Percentiles rank a stretch among this genome's conserved stretches.
Evolutionary conservation across 108 stramenopile species (phyloP).

Genomic region (Skeletonema potamos): DNA sequence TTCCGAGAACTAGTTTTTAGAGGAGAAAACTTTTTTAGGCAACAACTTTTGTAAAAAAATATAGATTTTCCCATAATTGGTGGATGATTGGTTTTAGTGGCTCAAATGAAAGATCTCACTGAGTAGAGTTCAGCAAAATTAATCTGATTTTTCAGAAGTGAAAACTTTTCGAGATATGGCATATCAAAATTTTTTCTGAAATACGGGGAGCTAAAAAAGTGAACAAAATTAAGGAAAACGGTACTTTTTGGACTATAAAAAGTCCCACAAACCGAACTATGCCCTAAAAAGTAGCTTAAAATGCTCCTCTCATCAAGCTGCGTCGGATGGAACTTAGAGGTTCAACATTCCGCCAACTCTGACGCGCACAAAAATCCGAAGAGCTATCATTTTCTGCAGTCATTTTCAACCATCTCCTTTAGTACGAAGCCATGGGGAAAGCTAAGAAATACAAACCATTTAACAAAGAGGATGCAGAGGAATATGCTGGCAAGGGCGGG

Average conservation of each 20-base stretch:
- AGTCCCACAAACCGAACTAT: background rate
- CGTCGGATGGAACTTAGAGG: background rate
- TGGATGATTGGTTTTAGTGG: background rate
- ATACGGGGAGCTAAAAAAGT: background rate
- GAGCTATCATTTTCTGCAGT: no score
- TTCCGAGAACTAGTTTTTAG: no score
- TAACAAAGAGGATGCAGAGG: no score
- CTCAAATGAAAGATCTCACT: background rate
- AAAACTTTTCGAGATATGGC: background rate
- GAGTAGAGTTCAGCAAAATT: background rate
- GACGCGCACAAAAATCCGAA: background rate
- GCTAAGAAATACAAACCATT: no score
- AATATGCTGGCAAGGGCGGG: no score
- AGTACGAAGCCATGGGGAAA: no score
- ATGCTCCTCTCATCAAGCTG: background rate
- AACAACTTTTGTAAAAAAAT: background rate
- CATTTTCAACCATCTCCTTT: no score
- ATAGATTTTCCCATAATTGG: background rate
- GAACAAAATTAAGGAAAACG: background rate
- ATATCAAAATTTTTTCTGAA: background rate
- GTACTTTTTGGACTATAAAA: background rate
- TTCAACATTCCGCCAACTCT: background rate
- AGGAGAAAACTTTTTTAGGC: background rate
- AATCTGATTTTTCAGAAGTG: background rate
- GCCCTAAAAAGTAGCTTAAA: background rate